These are phyloP conservation scores for Polytolypa hystricis DNA, from an alignment of 2,329 filamentous ascomycete genomes.

Conservation along the genomic window DNA sequence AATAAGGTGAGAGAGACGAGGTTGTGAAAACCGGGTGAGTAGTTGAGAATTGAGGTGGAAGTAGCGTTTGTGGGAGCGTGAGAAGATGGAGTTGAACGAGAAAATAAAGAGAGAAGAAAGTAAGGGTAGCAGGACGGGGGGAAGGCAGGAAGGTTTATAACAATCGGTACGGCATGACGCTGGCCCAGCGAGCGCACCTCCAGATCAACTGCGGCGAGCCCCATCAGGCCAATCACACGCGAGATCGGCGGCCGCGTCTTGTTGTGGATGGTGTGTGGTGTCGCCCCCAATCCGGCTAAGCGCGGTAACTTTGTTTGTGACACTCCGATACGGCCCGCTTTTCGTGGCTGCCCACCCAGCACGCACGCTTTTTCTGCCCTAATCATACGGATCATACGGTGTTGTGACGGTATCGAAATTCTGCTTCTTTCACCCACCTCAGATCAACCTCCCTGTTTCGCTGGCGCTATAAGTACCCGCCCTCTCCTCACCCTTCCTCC, in stretches of 20 bases:
- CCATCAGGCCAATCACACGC: conserved; percentile 30
- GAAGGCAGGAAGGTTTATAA: conserved; percentile 33
- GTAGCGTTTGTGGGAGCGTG: conserved; percentile 14
- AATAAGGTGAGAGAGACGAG: conserved; percentile 33
- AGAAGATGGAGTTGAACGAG: conserved; percentile 8
- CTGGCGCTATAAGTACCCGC: conserved; percentile 36
- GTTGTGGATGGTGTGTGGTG: conserved; percentile 11
- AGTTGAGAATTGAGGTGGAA: conserved; percentile 17
- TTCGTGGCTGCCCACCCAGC: neutral
- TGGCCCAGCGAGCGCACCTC: conserved; percentile 26
- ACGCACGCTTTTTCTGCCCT: conserved; percentile 9
- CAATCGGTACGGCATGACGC: conserved; percentile 33
- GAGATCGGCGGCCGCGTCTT: conserved; percentile 22
- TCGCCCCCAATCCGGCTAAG: conserved; percentile 11
- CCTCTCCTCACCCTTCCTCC: conserved; percentile 28
- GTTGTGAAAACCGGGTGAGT: conserved; percentile 14
- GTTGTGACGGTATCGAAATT: conserved; percentile 36
- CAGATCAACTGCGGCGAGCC: conserved; percentile 38
- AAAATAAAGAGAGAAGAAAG: conserved; percentile 16
- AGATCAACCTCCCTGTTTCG: conserved; percentile 34
- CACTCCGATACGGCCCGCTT: conserved; percentile 6
- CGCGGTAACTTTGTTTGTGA: conserved; percentile 2
- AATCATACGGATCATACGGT: conserved; percentile 39
- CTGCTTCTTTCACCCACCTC: conserved; percentile 30
- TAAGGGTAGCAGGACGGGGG: conserved; percentile 21